Percentiles rank a stretch among this genome's conserved stretches.
These are phyloP conservation scores for Sarcomyxa edulis DNA, from an alignment of 768 basidiomycete species.

Conservation along the genomic window DNA sequence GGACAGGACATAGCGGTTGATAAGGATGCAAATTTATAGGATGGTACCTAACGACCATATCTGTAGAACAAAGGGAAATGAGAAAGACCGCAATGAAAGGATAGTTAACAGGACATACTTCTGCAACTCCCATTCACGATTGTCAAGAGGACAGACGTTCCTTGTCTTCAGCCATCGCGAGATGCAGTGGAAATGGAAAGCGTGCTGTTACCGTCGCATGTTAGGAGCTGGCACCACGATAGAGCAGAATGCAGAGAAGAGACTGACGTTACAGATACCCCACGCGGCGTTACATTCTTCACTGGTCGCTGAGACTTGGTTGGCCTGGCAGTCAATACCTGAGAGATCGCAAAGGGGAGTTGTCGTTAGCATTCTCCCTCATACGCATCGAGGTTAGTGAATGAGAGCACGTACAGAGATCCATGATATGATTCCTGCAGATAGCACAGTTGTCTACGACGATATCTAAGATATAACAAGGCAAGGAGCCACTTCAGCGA, in stretches of 20 bases:
- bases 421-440: constrained; percentile 99
- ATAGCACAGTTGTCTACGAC: constrained; percentile 99
- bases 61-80: neutral
- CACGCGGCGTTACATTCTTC: constrained; percentile 98
- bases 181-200: constrained; percentile 99
- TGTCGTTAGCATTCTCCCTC: neutral
- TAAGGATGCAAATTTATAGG: no score
- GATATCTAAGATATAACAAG: constrained; percentile 61
- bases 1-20: no score
- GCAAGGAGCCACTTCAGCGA: constrained; percentile 6
- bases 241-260: neutral
- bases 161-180: constrained; percentile 98
- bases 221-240: neutral
- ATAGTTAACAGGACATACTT: constrained; percentile 69
- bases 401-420: constrained; percentile 70
- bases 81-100: constrained; percentile 5
- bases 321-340: constrained; percentile 99
- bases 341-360: neutral
- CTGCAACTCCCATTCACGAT: constrained; percentile 95
- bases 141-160: constrained; percentile 92
- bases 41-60: neutral
- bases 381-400: neutral
- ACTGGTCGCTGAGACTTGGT: constrained; percentile 93
- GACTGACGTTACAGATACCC: constrained; percentile 94
- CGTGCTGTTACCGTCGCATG: constrained; percentile 55